These are phyloP conservation scores for Phellopilus nigrolimitatus DNA, from an alignment of 1,284 basidiomycete genomes.

Conservation along the genomic window DNA sequence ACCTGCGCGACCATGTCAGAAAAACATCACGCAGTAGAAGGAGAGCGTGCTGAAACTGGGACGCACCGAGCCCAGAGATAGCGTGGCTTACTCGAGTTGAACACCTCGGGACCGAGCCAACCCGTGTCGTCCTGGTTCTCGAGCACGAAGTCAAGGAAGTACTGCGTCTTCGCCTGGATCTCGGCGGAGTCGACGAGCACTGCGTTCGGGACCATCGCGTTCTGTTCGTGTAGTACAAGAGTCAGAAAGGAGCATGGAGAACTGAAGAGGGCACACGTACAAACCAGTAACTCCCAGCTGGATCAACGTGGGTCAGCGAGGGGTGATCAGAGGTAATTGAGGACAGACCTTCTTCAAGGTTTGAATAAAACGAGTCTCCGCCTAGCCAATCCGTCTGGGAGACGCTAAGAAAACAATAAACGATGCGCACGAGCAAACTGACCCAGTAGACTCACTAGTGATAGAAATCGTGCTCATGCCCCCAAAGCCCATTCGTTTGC, in stretches of 20 bases:
- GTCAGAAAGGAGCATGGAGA: neutral
- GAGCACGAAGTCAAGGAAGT: conserved; percentile 51
- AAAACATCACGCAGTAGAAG: neutral
- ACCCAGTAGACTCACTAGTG: conserved; percentile 36
- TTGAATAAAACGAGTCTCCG: conserved; percentile 46
- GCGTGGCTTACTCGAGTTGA: conserved; percentile 45
- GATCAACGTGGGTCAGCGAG: conserved; percentile 4
- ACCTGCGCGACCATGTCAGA: conserved; percentile 29
- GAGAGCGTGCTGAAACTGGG: conserved; percentile 1
- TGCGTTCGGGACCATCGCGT: conserved; percentile 50
- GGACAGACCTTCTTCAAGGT: conserved; percentile 45
- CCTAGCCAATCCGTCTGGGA: conserved; percentile 49
- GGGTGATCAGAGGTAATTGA: neutral
- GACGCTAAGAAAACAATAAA: conserved; percentile 33
- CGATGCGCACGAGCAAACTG: neutral
- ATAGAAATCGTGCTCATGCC: conserved; percentile 54
- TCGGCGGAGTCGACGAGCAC: conserved; percentile 41
- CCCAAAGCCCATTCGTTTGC: conserved; percentile 49
- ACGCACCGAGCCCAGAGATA: conserved; percentile 52
- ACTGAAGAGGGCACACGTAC: conserved; percentile 31
- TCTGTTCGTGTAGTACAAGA: no score
- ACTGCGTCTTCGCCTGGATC: conserved; percentile 43
- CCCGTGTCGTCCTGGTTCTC: conserved; percentile 49
- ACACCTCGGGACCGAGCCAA: conserved; percentile 54
- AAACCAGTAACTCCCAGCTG: conserved; percentile 60